Conservation (phyloP, 176 grass and related monocot species). For the Triticum turgidum region DNA sequence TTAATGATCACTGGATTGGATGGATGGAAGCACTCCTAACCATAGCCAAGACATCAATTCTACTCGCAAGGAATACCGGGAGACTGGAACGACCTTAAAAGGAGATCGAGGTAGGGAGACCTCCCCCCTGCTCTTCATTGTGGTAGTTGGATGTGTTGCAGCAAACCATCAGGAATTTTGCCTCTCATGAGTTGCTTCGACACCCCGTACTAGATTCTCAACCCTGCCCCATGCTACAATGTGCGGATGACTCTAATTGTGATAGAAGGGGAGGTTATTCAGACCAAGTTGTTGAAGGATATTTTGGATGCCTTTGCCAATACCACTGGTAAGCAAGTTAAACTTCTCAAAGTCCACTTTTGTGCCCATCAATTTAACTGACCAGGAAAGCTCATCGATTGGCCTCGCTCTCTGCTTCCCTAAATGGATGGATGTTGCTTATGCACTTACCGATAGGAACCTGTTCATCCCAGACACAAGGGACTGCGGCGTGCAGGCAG, state of each 20-base stretch:
- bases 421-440: background rate
- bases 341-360: background rate
- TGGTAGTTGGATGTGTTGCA: background rate
- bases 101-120: background rate
- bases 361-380: background rate
- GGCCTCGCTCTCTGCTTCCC: background rate
- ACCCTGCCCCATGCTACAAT: background rate
- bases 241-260: background rate
- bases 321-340: background rate
- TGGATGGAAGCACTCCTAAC: background rate
- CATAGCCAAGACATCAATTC: background rate
- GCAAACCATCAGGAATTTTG: background rate
- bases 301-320: background rate
- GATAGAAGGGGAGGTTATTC: background rate
- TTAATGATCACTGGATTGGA: background rate
- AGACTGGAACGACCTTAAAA: background rate
- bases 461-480: background rate
- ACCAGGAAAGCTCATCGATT: background rate
- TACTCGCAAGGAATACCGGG: background rate
- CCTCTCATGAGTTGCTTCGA: background rate
- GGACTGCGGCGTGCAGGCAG: background rate
- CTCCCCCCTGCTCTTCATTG: background rate
- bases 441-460: background rate
- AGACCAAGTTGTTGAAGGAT: background rate
- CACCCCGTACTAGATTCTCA: background rate